Evolutionary conservation across 805 yeast genomes (phyloP).

Genomic region (Ascoidea asiatica): DNA sequence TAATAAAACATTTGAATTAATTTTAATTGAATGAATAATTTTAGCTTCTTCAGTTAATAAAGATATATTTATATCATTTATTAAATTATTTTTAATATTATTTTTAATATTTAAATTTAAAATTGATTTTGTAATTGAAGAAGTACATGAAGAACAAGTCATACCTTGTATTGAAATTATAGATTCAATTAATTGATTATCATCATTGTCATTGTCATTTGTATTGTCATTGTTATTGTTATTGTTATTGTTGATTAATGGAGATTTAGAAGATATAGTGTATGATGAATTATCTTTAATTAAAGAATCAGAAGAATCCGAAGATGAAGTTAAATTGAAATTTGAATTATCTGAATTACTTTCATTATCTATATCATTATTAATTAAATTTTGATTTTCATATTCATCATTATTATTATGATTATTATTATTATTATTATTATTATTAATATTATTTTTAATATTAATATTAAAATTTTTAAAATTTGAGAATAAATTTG

Average conservation of each 20-base stretch:
- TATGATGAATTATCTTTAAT: too few relatives aligned
- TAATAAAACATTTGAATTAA: constrained; percentile 24
- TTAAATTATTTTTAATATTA: too few relatives aligned
- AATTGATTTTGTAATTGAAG: constrained; percentile 47
- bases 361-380: too few relatives aligned
- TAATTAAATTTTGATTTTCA: too few relatives aligned
- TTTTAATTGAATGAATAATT: constrained; percentile 30
- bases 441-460: too few relatives aligned
- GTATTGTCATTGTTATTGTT: background rate
- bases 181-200: background rate
- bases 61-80: constrained; percentile 40
- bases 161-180: constrained; percentile 39
- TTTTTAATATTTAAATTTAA: constrained; percentile 34
- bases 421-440: too few relatives aligned
- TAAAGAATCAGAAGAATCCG: too few relatives aligned
- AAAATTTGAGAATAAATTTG: too few relatives aligned
- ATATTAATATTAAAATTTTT: too few relatives aligned
- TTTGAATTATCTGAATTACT: too few relatives aligned
- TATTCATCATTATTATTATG: too few relatives aligned
- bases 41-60: constrained; percentile 63
- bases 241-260: background rate
- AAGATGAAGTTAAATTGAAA: too few relatives aligned
- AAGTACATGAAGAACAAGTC: constrained; percentile 85
- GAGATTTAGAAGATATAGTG: background rate
- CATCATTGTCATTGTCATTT: background rate